Evolutionary conservation across 2,329 filamentous ascomycete species (phyloP).

Genomic region (Colletotrichum sp.): DNA sequence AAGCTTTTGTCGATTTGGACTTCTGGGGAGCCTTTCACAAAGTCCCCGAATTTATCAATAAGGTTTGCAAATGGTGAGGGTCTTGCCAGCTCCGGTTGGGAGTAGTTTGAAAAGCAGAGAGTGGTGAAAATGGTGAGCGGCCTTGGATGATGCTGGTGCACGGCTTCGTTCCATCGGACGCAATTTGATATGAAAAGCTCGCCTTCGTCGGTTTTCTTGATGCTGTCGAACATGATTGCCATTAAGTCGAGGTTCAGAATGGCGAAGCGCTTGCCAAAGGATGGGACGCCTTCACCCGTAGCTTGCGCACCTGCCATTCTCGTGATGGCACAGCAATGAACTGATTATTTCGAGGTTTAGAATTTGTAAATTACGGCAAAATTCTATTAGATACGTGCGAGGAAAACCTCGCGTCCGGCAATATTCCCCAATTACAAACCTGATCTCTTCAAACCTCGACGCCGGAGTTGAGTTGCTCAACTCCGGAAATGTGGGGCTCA

Average conservation of each 20-base stretch:
- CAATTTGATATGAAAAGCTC: background rate
- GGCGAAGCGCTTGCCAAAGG: background rate
- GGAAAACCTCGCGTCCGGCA: background rate
- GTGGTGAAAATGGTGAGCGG: background rate
- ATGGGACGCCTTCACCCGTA: background rate
- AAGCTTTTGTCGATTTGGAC: background rate
- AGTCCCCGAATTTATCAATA: background rate
- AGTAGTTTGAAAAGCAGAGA: background rate
- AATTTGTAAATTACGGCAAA: background rate
- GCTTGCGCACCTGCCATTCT: background rate
- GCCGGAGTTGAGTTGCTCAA: background rate
- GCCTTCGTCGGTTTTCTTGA: background rate
- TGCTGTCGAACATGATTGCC: background rate
- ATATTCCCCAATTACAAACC: background rate
- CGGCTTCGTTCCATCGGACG: background rate
- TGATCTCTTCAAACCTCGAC: background rate
- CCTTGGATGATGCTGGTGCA: background rate
- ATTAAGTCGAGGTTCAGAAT: background rate
- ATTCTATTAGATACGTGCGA: background rate
- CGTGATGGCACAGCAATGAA: background rate
- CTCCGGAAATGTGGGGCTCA: conserved; percentile 12
- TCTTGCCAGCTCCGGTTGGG: background rate
- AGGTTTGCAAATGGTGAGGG: background rate
- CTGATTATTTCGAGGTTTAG: background rate
- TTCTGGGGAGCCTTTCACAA: background rate